Conservation (phyloP, 1,284 basidiomycete genomes). For the Apiotrichum brassicae region DNA sequence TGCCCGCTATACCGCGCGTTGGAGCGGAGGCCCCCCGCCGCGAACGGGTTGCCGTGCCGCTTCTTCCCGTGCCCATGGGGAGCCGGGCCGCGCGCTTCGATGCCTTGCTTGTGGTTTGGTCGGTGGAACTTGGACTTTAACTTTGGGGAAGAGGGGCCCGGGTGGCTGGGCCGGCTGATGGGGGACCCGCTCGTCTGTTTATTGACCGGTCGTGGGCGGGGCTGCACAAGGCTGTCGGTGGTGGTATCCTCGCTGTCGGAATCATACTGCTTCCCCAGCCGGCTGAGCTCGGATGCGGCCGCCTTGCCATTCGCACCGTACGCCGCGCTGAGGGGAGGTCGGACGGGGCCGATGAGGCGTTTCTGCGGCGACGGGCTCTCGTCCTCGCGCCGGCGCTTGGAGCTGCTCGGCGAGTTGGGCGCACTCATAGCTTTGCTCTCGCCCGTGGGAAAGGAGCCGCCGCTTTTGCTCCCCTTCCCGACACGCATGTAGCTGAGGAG, state of each 20-base stretch:
- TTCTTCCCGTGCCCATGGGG: not conserved
- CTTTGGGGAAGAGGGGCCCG: not conserved
- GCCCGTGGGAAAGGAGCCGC: not conserved
- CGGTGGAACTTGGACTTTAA: constrained; percentile 7
- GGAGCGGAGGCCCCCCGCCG: too few relatives aligned
- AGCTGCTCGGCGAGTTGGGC: not conserved
- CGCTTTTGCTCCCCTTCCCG: constrained; percentile 6
- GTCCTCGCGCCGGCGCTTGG: constrained; percentile 37
- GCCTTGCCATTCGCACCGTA: constrained; percentile 5
- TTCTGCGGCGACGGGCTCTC: constrained; percentile 52
- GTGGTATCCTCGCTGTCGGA: constrained; percentile 1
- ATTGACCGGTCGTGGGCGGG: not conserved
- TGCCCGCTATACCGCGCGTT: too few relatives aligned
- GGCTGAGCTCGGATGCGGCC: not conserved
- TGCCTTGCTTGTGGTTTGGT: not conserved
- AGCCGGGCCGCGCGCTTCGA: not conserved
- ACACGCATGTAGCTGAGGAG: constrained; percentile 80
- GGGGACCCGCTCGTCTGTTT: not conserved
- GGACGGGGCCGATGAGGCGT: not conserved
- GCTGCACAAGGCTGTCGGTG: not conserved
- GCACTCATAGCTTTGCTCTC: too few relatives aligned
- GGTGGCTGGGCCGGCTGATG: constrained; percentile 1
- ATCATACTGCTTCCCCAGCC: constrained; percentile 2
- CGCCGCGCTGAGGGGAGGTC: not conserved
- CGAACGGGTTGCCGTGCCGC: constrained; percentile 14